Evolutionary conservation across 1,139 yeast species (phyloP).

Genomic region (Taphrina communis): DNA sequence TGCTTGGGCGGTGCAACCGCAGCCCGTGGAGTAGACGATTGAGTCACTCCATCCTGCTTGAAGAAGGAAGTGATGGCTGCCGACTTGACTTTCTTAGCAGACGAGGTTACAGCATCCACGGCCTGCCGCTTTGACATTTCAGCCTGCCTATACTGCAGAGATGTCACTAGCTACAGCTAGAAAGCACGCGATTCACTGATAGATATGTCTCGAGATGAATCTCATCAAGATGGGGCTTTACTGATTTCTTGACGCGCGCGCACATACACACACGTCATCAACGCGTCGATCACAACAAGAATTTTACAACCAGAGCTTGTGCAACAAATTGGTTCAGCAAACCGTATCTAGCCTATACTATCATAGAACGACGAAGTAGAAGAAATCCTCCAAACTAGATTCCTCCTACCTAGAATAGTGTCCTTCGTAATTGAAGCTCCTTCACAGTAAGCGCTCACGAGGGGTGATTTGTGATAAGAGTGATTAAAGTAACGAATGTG

Average conservation of each 20-base stretch:
- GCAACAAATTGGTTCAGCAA: too few relatives aligned
- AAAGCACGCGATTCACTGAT: background rate
- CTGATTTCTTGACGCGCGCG: background rate
- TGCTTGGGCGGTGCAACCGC: background rate
- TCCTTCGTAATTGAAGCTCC: conserved; percentile 36
- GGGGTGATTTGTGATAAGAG: conserved; percentile 31
- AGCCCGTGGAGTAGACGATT: conserved; percentile 14
- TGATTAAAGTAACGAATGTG: conserved; percentile 30
- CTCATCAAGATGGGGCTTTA: too few relatives aligned
- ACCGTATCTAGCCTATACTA: too few relatives aligned
- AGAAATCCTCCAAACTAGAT: background rate
- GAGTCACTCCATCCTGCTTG: conserved; percentile 28
- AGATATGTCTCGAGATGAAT: too few relatives aligned
- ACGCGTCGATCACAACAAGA: conserved; percentile 7
- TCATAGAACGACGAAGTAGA: too few relatives aligned
- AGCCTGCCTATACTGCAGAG: background rate
- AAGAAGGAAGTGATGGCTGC: conserved; percentile 40
- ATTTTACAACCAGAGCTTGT: background rate
- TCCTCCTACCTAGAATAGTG: background rate
- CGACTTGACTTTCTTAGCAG: conserved; percentile 34
- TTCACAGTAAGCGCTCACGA: conserved; percentile 23
- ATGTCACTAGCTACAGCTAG: background rate
- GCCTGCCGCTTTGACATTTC: conserved; percentile 34
- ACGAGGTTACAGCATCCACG: conserved; percentile 9
- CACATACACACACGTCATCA: conserved; percentile 14